Conservation (phyloP, 345 rosid genomes). For the Mercurialis annua region DNA sequence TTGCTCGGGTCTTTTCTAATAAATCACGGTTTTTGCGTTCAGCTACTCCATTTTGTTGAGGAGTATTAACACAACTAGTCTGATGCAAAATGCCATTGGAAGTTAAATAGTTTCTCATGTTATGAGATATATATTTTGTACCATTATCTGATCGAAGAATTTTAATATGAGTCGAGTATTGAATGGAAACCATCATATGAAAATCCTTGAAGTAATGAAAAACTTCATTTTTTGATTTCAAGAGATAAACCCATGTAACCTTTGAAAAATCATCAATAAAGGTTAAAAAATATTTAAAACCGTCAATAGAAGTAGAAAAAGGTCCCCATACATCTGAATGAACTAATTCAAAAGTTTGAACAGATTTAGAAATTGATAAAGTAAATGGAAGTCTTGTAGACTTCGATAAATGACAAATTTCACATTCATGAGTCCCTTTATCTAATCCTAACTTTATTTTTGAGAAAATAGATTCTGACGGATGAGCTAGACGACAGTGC, state of each 20-base stretch:
- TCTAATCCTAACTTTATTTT: not conserved
- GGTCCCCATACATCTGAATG: too few species aligned
- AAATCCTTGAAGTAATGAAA: not conserved
- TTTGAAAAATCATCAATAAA: not conserved
- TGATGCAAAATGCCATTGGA: not conserved
- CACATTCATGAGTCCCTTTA: not conserved
- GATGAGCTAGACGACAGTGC: not conserved
- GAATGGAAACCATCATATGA: not conserved
- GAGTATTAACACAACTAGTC: not conserved
- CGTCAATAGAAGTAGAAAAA: too few species aligned
- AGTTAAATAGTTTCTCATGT: too few species aligned
- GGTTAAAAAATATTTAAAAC: too few species aligned
- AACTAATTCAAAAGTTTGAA: not conserved
- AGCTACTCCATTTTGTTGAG: not conserved
- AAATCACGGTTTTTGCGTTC: constrained; percentile 1
- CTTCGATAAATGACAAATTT: not conserved
- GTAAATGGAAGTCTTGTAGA: not conserved
- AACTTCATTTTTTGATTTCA: not conserved
- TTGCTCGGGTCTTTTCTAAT: not conserved
- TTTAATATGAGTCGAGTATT: not conserved
- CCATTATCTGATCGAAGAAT: not conserved
- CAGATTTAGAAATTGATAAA: not conserved
- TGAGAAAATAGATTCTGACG: not conserved
- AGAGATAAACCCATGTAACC: not conserved
- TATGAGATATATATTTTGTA: not conserved